Conservation (phyloP, 2,329 filamentous ascomycete species). For the Sporothrix variecibatus region DNA sequence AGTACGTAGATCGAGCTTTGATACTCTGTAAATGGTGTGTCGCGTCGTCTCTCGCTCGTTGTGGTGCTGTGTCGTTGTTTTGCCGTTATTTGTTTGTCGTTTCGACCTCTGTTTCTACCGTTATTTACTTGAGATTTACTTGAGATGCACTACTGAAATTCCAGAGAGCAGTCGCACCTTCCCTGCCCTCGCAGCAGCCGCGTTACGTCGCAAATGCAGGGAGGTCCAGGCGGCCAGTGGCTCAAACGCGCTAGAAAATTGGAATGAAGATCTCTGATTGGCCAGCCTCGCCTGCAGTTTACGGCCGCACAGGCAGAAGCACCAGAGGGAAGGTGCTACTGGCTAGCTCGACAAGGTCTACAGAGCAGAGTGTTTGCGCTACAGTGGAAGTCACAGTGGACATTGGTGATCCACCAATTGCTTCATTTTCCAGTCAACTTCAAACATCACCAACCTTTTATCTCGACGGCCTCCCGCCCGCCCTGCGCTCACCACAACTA, state of each 20-base stretch:
- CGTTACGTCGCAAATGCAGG: constrained; percentile 15
- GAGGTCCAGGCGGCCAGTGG: constrained; percentile 21
- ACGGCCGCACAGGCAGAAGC: constrained; percentile 3
- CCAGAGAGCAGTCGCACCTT: neutral
- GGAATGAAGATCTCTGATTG: constrained; percentile 17
- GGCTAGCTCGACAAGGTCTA: neutral
- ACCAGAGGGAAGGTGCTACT: neutral
- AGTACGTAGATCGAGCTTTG: neutral
- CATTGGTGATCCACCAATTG: neutral
- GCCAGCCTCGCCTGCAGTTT: constrained; percentile 27
- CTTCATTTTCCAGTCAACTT: neutral
- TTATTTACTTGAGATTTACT: neutral
- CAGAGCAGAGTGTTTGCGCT: neutral
- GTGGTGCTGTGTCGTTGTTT: neutral
- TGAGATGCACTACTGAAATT: neutral
- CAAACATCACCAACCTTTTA: neutral
- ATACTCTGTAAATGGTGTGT: no score
- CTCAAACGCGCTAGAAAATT: constrained; percentile 7
- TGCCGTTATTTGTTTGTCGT: neutral
- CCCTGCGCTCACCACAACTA: neutral
- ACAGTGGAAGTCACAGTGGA: neutral
- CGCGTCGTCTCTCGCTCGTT: neutral
- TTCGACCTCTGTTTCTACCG: neutral
- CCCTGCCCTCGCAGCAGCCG: constrained; percentile 7
- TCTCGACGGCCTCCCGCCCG: neutral